Evolutionary conservation across 495 filamentous ascomycete species (phyloP).

Genomic region (Aspergillus indologenus): DNA sequence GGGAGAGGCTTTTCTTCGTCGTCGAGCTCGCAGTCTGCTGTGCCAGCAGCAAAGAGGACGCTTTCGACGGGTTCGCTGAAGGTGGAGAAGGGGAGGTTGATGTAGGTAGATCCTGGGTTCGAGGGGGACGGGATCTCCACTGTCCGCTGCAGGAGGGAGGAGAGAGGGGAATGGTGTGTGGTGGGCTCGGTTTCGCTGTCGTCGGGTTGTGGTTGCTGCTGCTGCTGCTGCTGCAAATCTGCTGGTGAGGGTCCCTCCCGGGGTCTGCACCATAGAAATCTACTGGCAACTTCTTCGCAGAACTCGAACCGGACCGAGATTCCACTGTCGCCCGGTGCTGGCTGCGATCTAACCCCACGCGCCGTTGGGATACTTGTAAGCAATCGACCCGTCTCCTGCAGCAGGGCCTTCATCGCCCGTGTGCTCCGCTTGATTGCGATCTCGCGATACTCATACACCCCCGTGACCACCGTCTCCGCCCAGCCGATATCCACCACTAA

Average conservation of each 20-base stretch:
- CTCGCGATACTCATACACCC: constrained; percentile 85
- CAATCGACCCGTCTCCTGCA: constrained; percentile 64
- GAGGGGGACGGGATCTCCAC: constrained; percentile 46
- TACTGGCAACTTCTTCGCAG: constrained; percentile 69
- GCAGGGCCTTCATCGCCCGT: constrained; percentile 67
- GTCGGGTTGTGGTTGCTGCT: not conserved
- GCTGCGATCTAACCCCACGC: constrained; percentile 1
- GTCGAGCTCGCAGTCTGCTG: constrained; percentile 59
- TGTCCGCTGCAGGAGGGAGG: constrained; percentile 12
- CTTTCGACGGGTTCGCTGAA: constrained; percentile 74
- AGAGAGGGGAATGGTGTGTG: not conserved
- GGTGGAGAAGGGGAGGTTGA: constrained; percentile 59
- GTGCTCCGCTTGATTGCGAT: constrained; percentile 63
- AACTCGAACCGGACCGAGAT: constrained; percentile 64
- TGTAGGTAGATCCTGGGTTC: constrained; percentile 35
- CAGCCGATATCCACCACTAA: constrained; percentile 89
- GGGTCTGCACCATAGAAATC: constrained; percentile 73
- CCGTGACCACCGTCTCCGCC: constrained; percentile 78
- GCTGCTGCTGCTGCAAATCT: not conserved
- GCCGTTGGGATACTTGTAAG: constrained; percentile 44
- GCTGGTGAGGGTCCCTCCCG: constrained; percentile 7
- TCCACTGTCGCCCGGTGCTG: constrained; percentile 16
- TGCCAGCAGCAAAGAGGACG: constrained; percentile 62
- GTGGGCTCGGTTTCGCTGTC: not conserved
- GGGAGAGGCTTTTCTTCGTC: constrained; percentile 80